Evolutionary conservation across 2,329 filamentous ascomycete genomes (phyloP), one percentile per base, ranked within the genome.

Genomic region (Simplicillium aogashimaense): DNA sequence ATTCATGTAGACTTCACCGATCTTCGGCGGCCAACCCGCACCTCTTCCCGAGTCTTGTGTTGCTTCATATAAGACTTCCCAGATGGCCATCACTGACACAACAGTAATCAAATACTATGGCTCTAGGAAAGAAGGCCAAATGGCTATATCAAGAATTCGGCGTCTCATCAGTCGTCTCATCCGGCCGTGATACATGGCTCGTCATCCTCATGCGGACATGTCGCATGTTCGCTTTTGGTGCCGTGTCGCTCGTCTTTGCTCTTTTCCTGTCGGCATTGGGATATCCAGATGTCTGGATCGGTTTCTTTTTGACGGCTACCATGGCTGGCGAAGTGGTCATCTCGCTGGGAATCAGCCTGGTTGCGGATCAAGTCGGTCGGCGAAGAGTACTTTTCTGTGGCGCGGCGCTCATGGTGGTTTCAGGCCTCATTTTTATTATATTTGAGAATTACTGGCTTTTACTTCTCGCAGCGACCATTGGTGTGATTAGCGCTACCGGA

Each of bases 211-310:
- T 65, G 6, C 61, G 74, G 17, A 61, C 61, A 18, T 65, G 60
- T 43, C 76, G 77, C 40, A 74, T 81, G 59, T 76, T 81, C 47
- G 76, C 77, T n/a, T 81, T 78, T 45, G 76, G 77, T 36, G 71
- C 72, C 40, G 72, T 69, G 15, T 71, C 76, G 0, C 64, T 82
- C 35, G 73, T 80, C 38, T 64, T 82, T 35, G 78, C 74, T 10
- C 70, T 78, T 13, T 81, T 79, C 52, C 70, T 82, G 38, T 67
- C 72, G 7, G 66, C 69, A 15, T 57, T 81, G 11, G 57, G 61
- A 0, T 69, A 78, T 40, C 64, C 74, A 1, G 76, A 81, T 53
- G 62, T 70, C 18, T 67, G 64, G 16, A 81, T 81, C 43, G 78
- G 78, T 6, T 52, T 81, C 7, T 81, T 82, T 49, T 79, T 82